These are phyloP conservation scores for Pyropia yezoensis DNA, from an alignment of 23 red algal genomes.

Conservation along the genomic window DNA sequence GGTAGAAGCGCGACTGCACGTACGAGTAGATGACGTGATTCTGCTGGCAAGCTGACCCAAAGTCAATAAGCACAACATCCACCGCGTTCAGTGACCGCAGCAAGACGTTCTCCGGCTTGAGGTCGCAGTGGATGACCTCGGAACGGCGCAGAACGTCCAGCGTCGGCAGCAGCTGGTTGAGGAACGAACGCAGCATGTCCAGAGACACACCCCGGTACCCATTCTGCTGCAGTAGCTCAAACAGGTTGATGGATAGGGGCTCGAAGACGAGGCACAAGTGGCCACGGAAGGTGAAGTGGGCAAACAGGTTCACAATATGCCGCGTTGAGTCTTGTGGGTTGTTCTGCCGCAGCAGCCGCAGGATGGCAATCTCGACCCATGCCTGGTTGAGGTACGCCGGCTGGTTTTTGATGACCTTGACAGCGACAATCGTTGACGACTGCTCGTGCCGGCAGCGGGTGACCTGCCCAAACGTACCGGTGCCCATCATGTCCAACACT, in stretches of 20 bases:
- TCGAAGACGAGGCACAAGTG: slow-evolving; percentile 98
- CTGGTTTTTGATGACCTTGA: slow-evolving; percentile 98
- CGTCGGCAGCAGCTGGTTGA: slow-evolving; percentile 68
- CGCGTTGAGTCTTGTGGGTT: slow-evolving; percentile 34
- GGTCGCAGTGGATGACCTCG: slow-evolving; percentile 93
- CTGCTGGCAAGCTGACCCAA: slow-evolving; percentile 87
- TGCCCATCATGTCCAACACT: slow-evolving; percentile 75
- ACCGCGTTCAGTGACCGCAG: slow-evolving; percentile 18
- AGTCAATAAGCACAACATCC: slow-evolving; percentile 86
- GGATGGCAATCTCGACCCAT: slow-evolving; percentile 80
- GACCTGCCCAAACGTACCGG: slow-evolving; percentile 90
- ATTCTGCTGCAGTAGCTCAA: slow-evolving; percentile 82
- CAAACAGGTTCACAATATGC: slow-evolving; percentile 30
- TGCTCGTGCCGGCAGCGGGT: slow-evolving; percentile 60
- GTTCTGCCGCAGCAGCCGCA: slow-evolving; percentile 35
- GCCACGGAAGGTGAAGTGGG: slow-evolving; percentile 56
- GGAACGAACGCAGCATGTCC: slow-evolving; percentile 32
- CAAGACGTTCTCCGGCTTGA: slow-evolving; percentile 96
- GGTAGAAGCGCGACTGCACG: slow-evolving; percentile 96
- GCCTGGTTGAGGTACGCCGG: slow-evolving; percentile 86
- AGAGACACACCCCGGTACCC: slow-evolving; percentile 43
- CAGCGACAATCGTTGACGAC: slow-evolving; percentile 47
- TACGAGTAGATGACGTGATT: slow-evolving; percentile 75
- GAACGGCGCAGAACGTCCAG: slow-evolving; percentile 54
- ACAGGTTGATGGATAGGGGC: slow-evolving; percentile 72